These are phyloP conservation scores for Coleophoma cylindrospora DNA, from an alignment of 2,329 filamentous ascomycete genomes.

Conservation along the genomic window DNA sequence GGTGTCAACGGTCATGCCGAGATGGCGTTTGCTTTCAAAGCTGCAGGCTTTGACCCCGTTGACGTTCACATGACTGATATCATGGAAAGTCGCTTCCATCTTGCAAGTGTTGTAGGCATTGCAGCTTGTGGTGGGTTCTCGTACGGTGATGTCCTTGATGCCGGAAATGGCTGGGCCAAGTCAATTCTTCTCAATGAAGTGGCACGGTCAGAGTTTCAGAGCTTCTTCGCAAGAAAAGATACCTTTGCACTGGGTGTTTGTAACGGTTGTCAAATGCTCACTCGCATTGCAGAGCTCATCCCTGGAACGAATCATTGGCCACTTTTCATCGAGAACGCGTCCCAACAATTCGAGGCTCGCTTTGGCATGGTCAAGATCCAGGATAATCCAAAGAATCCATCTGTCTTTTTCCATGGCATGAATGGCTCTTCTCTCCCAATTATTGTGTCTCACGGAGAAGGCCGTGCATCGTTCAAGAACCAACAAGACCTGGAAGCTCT, in stretches of 20 bases:
- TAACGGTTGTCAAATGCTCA: constrained; percentile 96
- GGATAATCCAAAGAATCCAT: constrained; percentile 53
- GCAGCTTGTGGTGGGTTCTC: constrained; percentile 97
- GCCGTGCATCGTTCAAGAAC: constrained; percentile 67
- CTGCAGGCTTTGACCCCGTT: constrained; percentile 84
- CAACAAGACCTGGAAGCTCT: constrained; percentile 48
- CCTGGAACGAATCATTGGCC: constrained; percentile 83
- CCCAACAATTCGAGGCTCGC: constrained; percentile 86
- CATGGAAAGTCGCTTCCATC: constrained; percentile 64
- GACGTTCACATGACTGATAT: constrained; percentile 98
- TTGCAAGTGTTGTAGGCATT: constrained; percentile 79
- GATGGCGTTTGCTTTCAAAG: constrained; percentile 94
- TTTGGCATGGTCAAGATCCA: constrained; percentile 79
- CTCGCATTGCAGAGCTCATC: constrained; percentile 75
- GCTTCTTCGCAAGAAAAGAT: constrained; percentile 82
- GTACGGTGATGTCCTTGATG: constrained; percentile 81
- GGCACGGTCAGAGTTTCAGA: constrained; percentile 69
- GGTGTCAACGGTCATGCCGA: constrained; percentile 96
- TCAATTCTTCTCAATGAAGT: constrained; percentile 80
- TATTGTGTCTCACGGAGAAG: constrained; percentile 86
- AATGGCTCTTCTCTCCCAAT: constrained; percentile 76
- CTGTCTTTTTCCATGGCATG: constrained; percentile 92
- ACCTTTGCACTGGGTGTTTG: constrained; percentile 93
- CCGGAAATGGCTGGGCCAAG: constrained; percentile 95
- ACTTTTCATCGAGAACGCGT: constrained; percentile 77